These are phyloP conservation scores for Agaricus blazei DNA, from an alignment of 768 basidiomycete species.

Conservation along the genomic window DNA sequence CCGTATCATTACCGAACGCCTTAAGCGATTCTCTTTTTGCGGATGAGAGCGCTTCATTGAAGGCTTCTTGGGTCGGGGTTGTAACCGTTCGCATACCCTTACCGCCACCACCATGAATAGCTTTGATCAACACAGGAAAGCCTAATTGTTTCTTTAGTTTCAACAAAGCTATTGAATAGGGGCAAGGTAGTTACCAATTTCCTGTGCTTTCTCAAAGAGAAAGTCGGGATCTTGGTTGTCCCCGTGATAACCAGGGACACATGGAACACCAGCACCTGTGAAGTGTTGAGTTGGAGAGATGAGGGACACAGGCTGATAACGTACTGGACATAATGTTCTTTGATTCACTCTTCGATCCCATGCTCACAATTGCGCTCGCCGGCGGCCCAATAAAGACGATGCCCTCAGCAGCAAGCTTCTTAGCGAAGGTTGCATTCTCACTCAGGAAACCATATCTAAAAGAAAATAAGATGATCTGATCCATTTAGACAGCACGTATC, in stretches of 20 bases:
- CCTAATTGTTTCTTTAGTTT: slow-evolving; percentile 31
- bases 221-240: slow-evolving; percentile 70
- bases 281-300: neutral
- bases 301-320: slow-evolving; percentile 11
- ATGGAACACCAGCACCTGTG: slow-evolving; percentile 82
- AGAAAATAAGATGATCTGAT: slow-evolving; percentile 3
- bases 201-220: slow-evolving; percentile 61
- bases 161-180: neutral
- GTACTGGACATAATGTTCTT: slow-evolving; percentile 90
- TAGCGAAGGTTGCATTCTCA: slow-evolving; percentile 83
- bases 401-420: slow-evolving; percentile 67
- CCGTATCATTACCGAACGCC: slow-evolving; percentile 81
- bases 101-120: slow-evolving; percentile 93
- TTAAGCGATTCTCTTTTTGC: slow-evolving; percentile 88
- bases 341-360: slow-evolving; percentile 96
- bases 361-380: slow-evolving; percentile 79
- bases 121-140: slow-evolving; percentile 93
- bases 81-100: slow-evolving; percentile 90
- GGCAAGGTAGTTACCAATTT: slow-evolving; percentile 49
- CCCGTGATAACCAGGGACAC: slow-evolving; percentile 93
- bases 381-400: slow-evolving; percentile 92
- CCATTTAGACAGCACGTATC: neutral
- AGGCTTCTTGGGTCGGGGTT: slow-evolving; percentile 52
- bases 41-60: slow-evolving; percentile 76
- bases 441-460: slow-evolving; percentile 84